Percentiles rank a stretch among this genome's conserved stretches.
Conservation (phyloP, 768 basidiomycete species). For the Termitomyces sp. region DNA sequence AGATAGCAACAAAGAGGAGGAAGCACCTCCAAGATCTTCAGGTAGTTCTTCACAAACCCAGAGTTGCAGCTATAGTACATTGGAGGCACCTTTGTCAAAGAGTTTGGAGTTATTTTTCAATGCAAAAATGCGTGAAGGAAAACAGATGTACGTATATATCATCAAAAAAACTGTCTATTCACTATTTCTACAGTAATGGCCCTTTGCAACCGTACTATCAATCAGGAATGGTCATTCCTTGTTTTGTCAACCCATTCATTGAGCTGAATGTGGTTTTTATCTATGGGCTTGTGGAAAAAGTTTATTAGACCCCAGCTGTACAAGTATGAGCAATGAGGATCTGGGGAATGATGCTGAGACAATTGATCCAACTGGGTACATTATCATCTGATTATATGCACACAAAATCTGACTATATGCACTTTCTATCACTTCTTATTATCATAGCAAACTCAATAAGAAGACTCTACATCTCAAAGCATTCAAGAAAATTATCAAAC, state of each 20-base stretch:
- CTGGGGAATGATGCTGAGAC: too few species aligned
- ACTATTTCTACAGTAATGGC: background rate
- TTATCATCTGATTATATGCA: background rate
- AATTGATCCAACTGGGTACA: background rate
- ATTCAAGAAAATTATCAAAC: too few species aligned
- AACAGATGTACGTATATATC: too few species aligned
- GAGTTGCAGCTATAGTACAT: too few species aligned
- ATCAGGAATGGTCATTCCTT: background rate
- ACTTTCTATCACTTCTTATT: too few species aligned
- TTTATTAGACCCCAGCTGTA: background rate
- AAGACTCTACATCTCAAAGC: background rate
- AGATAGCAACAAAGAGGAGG: too few species aligned
- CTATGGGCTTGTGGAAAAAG: background rate
- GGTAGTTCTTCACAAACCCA: too few species aligned
- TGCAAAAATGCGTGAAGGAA: background rate
- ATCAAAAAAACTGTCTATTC: too few species aligned
- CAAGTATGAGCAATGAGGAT: too few species aligned
- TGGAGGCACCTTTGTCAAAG: too few species aligned
- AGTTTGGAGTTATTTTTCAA: background rate
- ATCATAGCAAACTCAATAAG: background rate
- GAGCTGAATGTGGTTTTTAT: background rate
- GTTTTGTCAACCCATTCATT: background rate
- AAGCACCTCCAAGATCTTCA: too few species aligned
- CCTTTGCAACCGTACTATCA: background rate
- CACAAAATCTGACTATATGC: too few species aligned